phyloP scores from a whole-genome alignment of 306 rosid species.

The Abrus precatorius region DNA sequence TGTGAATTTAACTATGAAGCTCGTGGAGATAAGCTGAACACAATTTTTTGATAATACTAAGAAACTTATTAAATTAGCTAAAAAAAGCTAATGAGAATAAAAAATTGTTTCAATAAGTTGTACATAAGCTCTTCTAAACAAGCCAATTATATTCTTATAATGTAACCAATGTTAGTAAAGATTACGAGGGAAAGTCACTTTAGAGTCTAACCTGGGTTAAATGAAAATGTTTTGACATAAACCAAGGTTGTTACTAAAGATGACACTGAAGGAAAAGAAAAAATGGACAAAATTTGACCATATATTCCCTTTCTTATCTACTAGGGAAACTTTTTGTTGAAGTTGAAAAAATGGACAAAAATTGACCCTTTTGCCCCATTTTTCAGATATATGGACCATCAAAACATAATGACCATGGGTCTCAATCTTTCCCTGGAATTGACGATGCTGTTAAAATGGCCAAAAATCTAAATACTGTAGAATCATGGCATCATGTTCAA shows the following conservation, averaged over 20 bases:
- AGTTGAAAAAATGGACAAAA: not conserved
- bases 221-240: not conserved
- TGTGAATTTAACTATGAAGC: too few relatives aligned
- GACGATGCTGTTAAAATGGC: slow-evolving; percentile 63
- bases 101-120: too few relatives aligned
- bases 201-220: not conserved
- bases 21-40: too few relatives aligned
- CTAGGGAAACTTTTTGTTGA: not conserved
- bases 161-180: not conserved
- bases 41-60: too few relatives aligned
- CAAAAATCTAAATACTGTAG: slow-evolving; percentile 48
- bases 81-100: too few relatives aligned
- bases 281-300: not conserved
- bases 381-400: slow-evolving; percentile 74
- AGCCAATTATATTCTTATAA: not conserved
- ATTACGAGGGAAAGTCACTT: not conserved
- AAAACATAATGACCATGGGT: slow-evolving; percentile 68
- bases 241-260: not conserved
- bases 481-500: slow-evolving; percentile 70
- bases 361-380: not conserved
- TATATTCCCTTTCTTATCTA: not conserved
- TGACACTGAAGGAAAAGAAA: not conserved
- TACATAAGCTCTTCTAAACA: too few relatives aligned
- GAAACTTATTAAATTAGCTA: too few relatives aligned
- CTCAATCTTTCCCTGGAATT: slow-evolving; percentile 72